Evolutionary conservation across 176 grass and related monocot genomes (phyloP).

Genomic region (Paspalum notatum): DNA sequence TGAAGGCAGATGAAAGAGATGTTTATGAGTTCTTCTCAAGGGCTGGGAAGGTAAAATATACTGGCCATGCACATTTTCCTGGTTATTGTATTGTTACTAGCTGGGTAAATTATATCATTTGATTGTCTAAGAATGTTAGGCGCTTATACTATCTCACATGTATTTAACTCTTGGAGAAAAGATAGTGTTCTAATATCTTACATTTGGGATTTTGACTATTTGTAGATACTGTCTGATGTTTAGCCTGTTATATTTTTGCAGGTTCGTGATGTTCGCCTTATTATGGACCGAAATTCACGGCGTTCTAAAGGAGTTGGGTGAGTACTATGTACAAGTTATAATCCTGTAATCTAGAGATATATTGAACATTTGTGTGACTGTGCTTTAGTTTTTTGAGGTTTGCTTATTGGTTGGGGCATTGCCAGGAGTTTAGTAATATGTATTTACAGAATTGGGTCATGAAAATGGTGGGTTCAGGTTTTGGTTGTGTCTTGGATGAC

Average conservation of each 20-base stretch:
- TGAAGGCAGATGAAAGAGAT: conserved; percentile 97
- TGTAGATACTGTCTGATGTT: neutral
- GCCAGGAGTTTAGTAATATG: neutral
- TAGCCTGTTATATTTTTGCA: conserved; percentile 32
- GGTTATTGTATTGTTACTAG: neutral
- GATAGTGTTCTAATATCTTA: neutral
- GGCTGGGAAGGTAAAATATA: conserved; percentile 85
- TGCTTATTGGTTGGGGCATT: too few relatives aligned
- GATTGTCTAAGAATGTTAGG: neutral
- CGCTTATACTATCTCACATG: neutral
- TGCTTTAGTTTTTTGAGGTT: neutral
- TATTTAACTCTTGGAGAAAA: neutral
- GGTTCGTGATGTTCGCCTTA: conserved; percentile 98
- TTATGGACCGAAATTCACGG: conserved; percentile 95
- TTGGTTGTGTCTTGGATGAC: conserved; percentile 4
- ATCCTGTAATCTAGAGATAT: conserved; percentile 4
- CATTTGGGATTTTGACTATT: neutral
- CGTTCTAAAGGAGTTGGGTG: conserved; percentile 99
- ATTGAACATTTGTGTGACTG: neutral
- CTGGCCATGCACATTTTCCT: neutral
- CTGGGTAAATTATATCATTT: neutral
- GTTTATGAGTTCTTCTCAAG: conserved; percentile 98
- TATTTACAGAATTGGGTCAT: neutral
- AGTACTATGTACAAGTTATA: conserved; percentile 30
- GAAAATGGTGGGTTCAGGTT: neutral